Evolutionary conservation across 495 filamentous ascomycete species (phyloP).

Genomic region (Xylaria grammica): DNA sequence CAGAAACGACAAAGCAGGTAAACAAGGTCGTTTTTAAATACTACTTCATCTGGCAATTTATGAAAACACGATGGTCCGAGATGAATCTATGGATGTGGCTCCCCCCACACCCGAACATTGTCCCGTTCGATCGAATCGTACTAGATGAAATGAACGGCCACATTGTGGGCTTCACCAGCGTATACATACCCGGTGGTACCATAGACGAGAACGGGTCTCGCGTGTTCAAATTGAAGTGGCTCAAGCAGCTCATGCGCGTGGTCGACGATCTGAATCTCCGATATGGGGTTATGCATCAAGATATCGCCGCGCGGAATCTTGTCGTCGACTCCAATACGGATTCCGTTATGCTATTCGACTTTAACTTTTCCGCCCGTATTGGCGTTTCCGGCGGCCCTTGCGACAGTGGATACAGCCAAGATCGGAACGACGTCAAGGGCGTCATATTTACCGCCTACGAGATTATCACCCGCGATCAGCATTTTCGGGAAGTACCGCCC

Average conservation of each 20-base stretch:
- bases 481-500: constrained; percentile 17
- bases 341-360: constrained; percentile 48
- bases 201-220: constrained; percentile 31
- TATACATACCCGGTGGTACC: constrained; percentile 41
- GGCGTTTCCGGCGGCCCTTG: no score
- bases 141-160: constrained; percentile 38
- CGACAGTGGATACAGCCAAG: constrained; percentile 27
- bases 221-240: constrained; percentile 42
- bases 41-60: not conserved
- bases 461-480: constrained; percentile 45
- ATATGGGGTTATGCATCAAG: constrained; percentile 46
- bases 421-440: constrained; percentile 44
- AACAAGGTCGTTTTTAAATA: not conserved
- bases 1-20: not conserved
- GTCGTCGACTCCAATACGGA: constrained; percentile 41
- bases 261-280: constrained; percentile 49
- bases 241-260: constrained; percentile 43
- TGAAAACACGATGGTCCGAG: constrained; percentile 42
- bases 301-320: constrained; percentile 46
- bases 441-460: constrained; percentile 48
- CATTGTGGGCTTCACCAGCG: constrained; percentile 48
- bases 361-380: constrained; percentile 35
- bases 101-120: constrained; percentile 41
- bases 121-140: constrained; percentile 44
- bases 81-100: constrained; percentile 41